Conservation (phyloP, 1,284 basidiomycete genomes). For the Phlebopus sp. region DNA sequence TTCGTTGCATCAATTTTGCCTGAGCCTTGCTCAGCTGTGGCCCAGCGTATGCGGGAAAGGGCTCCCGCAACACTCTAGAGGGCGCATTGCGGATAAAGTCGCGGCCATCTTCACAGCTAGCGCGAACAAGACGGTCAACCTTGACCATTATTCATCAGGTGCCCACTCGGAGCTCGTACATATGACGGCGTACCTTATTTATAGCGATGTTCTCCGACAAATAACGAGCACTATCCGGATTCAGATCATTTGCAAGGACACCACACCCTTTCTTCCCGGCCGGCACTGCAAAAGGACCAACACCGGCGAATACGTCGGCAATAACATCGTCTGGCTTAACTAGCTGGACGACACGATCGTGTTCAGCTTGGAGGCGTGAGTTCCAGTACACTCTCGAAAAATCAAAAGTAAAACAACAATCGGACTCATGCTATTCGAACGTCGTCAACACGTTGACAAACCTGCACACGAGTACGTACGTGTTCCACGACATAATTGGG, state of each 20-base stretch:
- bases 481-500: conserved; percentile 83
- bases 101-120: conserved; percentile 81
- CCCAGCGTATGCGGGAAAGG: conserved; percentile 57
- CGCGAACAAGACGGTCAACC: conserved; percentile 68
- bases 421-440: conserved; percentile 67
- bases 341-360: conserved; percentile 74
- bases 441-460: not conserved
- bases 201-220: conserved; percentile 68
- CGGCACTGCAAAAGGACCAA: conserved; percentile 95
- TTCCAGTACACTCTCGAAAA: conserved; percentile 99
- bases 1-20: conserved; percentile 34
- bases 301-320: conserved; percentile 95
- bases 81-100: conserved; percentile 73
- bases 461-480: conserved; percentile 43
- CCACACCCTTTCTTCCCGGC: conserved; percentile 87
- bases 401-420: conserved; percentile 90
- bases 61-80: conserved; percentile 52
- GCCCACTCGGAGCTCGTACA: not conserved
- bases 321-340: conserved; percentile 76
- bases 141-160: conserved; percentile 31
- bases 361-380: conserved; percentile 89
- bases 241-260: conserved; percentile 93
- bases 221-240: conserved; percentile 84
- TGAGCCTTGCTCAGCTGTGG: conserved; percentile 49
- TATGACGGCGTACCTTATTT: conserved; percentile 62